Base-by-base conservation (phyloP, 2,329 filamentous ascomycete species). In the Paecilomyces niveus region DNA sequence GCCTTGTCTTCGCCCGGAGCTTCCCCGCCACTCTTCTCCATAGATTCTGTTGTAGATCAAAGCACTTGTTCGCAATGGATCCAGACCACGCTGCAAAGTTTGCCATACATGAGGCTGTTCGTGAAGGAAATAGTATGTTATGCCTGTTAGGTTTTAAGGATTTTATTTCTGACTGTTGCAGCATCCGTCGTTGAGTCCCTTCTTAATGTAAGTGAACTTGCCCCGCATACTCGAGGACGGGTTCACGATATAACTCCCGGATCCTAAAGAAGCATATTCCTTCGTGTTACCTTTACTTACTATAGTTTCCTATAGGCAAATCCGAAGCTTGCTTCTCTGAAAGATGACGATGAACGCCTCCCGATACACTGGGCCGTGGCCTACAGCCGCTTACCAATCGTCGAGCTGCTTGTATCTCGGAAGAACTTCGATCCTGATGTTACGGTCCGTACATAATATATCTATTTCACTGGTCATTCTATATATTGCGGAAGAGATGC, bases 281-380 rank as follows among this genome's bases (percentile, higher is more conserved):
- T 6, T 29, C 29, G 39, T 22, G 54, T n/a, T n/a, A 31, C 11
- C 11, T 24, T 51, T 58, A 50, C 32, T 18, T 45, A n/a, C 54
- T 15, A 18, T 29, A 53, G 31, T 33, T 61, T 54, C 29, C 13
- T 53, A 57, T 54, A 93, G 88, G 85, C 87, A 64, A 92, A 96
- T 69, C 87, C 89, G 2, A 92, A 89, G 68, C 83, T 95, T 45
- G 87, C 90, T 26, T 81, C 78, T 59, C 85, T 86, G 67, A 80
- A 78, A 68, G 94, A 99, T 68, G 88, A 90, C 54, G 94, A 99
- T 72, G 90, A 91, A 15, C 89, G 94, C 52, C 84, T 96, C 39
- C 88, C 94, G 2, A 86, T 97, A 58, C 94, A 99, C 80, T 99
- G 94, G 94, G 93, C 94, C 0, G 85, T 86, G 1, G 94, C 92